Evolutionary conservation across 2,329 filamentous ascomycete genomes (phyloP).

Genomic region (Thermomyces lanuginosus): DNA sequence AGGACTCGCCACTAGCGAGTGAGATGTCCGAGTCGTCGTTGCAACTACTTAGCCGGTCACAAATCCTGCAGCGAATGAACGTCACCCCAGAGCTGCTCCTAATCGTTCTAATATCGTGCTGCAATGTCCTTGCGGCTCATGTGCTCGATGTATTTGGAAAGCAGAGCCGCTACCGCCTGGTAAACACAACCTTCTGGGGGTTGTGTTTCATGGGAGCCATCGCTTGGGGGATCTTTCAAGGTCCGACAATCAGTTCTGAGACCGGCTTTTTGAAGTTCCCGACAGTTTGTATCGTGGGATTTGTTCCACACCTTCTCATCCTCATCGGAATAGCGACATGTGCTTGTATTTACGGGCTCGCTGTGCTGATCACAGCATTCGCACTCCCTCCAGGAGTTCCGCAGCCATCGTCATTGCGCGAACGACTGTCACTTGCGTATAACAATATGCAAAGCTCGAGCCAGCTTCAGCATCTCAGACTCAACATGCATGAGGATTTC

Average conservation of each 20-base stretch:
- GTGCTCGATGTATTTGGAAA: constrained; percentile 63
- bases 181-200: constrained; percentile 82
- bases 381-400: constrained; percentile 41
- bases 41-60: constrained; percentile 22
- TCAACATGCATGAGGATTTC: constrained; percentile 84
- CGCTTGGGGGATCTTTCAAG: constrained; percentile 50
- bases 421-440: constrained; percentile 56
- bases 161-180: constrained; percentile 61
- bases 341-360: constrained; percentile 57
- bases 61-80: constrained; percentile 67
- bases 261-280: constrained; percentile 66
- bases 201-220: constrained; percentile 79
- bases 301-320: constrained; percentile 85
- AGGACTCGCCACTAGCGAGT: constrained; percentile 28
- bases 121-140: constrained; percentile 78
- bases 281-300: constrained; percentile 86
- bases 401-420: constrained; percentile 31
- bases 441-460: constrained; percentile 85
- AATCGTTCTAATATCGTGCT: constrained; percentile 71
- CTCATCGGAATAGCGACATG: constrained; percentile 63
- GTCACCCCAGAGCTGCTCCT: constrained; percentile 78
- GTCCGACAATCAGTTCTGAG: constrained; percentile 28
- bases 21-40: constrained; percentile 19
- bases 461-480: constrained; percentile 61
- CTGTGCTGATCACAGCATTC: constrained; percentile 58